These are phyloP conservation scores for Rhizopus delemar DNA, from an alignment of 371 early-diverging fungal species.

Conservation along the genomic window DNA sequence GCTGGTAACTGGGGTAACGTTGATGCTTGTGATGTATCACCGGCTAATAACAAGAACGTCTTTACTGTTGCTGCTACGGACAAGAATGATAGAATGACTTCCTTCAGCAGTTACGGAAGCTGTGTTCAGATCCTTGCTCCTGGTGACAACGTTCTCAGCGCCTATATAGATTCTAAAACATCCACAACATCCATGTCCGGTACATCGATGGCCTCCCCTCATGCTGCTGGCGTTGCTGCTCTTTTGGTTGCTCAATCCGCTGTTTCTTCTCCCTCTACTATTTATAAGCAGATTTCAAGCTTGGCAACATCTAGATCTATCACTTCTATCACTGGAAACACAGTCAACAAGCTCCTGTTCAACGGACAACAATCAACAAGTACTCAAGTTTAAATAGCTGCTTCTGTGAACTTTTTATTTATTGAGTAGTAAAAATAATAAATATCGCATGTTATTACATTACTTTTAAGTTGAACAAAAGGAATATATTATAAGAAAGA, in stretches of 20 bases:
- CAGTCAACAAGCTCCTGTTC: slow-evolving; percentile 20
- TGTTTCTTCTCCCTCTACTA: slow-evolving; percentile 25
- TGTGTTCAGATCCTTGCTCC: slow-evolving; percentile 69
- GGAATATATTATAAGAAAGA: too few species aligned
- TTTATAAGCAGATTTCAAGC: slow-evolving; percentile 27
- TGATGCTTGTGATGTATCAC: slow-evolving; percentile 69
- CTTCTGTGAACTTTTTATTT: too few species aligned
- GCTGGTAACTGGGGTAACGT: slow-evolving; percentile 66
- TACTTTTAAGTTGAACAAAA: too few species aligned
- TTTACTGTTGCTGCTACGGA: slow-evolving; percentile 72
- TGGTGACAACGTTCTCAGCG: slow-evolving; percentile 45
- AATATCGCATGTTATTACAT: too few species aligned
- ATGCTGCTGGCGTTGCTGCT: slow-evolving; percentile 80
- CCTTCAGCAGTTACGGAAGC: slow-evolving; percentile 55
- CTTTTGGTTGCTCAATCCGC: slow-evolving; percentile 26
- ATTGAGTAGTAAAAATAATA: too few species aligned
- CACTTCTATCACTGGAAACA: background rate
- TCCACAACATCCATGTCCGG: slow-evolving; percentile 65
- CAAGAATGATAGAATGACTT: slow-evolving; percentile 46
- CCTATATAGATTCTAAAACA: slow-evolving; percentile 34
- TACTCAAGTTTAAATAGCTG: background rate
- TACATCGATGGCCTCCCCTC: slow-evolving; percentile 81
- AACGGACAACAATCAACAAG: slow-evolving; percentile 22
- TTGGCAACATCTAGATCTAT: slow-evolving; percentile 19
- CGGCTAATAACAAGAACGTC: slow-evolving; percentile 63